Conservation (phyloP, 2,329 filamentous ascomycete genomes). For the Fonsecaea erecta region DNA sequence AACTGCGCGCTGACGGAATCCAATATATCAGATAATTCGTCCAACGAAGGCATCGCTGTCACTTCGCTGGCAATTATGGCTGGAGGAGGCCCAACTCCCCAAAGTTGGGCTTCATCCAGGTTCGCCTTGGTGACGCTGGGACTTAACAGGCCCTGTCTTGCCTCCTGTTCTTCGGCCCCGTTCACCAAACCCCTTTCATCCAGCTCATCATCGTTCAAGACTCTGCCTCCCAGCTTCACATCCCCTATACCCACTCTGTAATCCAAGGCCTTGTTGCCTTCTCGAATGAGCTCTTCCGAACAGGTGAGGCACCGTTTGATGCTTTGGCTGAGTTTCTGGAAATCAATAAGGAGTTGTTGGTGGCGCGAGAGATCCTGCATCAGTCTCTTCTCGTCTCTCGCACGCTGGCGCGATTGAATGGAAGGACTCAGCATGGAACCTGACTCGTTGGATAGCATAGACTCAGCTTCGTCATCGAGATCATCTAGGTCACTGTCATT, state of each 20-base stretch:
- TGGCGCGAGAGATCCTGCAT: slow-evolving; percentile 85
- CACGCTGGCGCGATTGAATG: slow-evolving; percentile 58
- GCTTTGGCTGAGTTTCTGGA: slow-evolving; percentile 93
- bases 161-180: slow-evolving; percentile 20
- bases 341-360: slow-evolving; percentile 83
- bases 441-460: slow-evolving; percentile 41
- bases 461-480: slow-evolving; percentile 43
- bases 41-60: slow-evolving; percentile 13
- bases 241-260: slow-evolving; percentile 81
- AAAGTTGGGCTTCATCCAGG: slow-evolving; percentile 26
- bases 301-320: slow-evolving; percentile 86
- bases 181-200: slow-evolving; percentile 34
- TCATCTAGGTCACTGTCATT: slow-evolving; percentile 32
- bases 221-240: slow-evolving; percentile 77
- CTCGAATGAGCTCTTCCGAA: slow-evolving; percentile 87
- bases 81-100: slow-evolving; percentile 6
- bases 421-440: slow-evolving; percentile 44
- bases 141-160: slow-evolving; percentile 33
- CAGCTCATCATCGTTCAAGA: slow-evolving; percentile 71
- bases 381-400: slow-evolving; percentile 80
- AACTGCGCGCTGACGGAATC: slow-evolving; percentile 14
- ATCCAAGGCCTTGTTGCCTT: slow-evolving; percentile 83
- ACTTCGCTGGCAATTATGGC: not conserved
- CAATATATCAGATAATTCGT: slow-evolving; percentile 15
- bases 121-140: slow-evolving; percentile 30